Evolutionary conservation across 768 basidiomycete species (phyloP), one percentile per base, ranked within the genome.

Genomic region (Cystofilobasidium macerans): DNA sequence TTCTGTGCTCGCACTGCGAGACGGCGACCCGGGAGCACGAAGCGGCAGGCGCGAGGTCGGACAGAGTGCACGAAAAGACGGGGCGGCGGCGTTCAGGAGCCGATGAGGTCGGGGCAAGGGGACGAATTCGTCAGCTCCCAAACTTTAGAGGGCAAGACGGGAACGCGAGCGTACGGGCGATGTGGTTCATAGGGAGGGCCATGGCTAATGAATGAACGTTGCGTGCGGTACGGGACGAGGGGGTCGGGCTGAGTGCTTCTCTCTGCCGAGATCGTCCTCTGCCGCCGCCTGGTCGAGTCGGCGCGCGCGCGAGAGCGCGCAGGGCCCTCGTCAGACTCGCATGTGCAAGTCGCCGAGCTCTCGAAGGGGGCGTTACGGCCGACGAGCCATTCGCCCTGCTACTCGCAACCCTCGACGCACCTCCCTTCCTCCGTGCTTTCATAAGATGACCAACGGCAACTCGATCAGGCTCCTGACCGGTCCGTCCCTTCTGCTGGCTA

Each of bases 1-100:
- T 95, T 98, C 83, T 95, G 93, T 51, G 93, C 89, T 76, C 94
- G 89, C 80, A 84, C 91, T 93, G 54, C 66, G 57, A 13, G 30
- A 30, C 24, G 57, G 42, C 13, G 43, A 30, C 13, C 28, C 2
- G 59, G 32, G 53, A 28, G 18, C 36, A 24, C 32, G 33, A 43
- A 11, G 30, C 24, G 58, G 32, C 28, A 28, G 22, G 13, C 57
- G 26, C 13, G 40, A 18, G 40, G 32, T 3, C 14, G 42, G 9
- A 14, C 36, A 14, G 8, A 14, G 8, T 13, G n/a, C 40, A 13
- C 32, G 57, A 36, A 59, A 59, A 57, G 18, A 18, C 3, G 18
- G 57, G 16, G n/a, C n/a, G n/a, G n/a, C n/a, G n/a, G n/a, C n/a
- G n/a, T n/a, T n/a, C n/a, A n/a, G n/a, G n/a, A n/a, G n/a, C n/a